Conservation (phyloP, 2,329 filamentous ascomycete species). For the Fusarium coicis region DNA sequence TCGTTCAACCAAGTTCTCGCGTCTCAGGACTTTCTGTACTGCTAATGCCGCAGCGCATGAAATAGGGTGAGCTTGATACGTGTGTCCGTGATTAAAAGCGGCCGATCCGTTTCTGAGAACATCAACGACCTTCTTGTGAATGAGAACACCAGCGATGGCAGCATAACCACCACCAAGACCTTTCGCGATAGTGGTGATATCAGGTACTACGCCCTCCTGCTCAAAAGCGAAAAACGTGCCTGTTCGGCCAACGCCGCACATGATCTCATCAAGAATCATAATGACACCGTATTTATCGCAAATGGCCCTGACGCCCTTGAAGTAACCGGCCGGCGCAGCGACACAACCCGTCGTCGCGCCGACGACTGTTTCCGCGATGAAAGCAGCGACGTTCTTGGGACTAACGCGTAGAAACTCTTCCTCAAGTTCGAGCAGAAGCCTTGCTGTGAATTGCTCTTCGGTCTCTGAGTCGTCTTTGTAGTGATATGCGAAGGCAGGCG, state of each 20-base stretch:
- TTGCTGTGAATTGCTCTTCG: background rate
- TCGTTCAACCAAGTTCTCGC: constrained; percentile 68
- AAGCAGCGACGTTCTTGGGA: constrained; percentile 51
- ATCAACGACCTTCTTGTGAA: constrained; percentile 62
- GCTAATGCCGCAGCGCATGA: constrained; percentile 71
- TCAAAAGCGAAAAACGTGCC: constrained; percentile 70
- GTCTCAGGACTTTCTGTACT: constrained; percentile 67
- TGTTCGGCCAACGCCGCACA: constrained; percentile 66
- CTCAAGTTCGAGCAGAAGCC: background rate
- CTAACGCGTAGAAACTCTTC: constrained; percentile 4
- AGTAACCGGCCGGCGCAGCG: constrained; percentile 19
- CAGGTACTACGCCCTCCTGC: constrained; percentile 44
- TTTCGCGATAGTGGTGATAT: constrained; percentile 54
- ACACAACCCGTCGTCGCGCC: constrained; percentile 58
- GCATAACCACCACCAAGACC: constrained; percentile 63
- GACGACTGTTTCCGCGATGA: constrained; percentile 71
- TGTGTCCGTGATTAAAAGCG: constrained; percentile 65
- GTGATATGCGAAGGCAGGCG: constrained; percentile 11
- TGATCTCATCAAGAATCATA: constrained; percentile 69
- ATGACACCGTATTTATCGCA: constrained; percentile 67
- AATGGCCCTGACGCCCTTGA: constrained; percentile 46
- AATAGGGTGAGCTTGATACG: constrained; percentile 69
- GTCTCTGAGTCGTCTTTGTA: background rate
- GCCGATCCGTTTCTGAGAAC: constrained; percentile 50
- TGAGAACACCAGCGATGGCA: constrained; percentile 69